Percentiles rank a stretch among this genome's conserved stretches.
These are phyloP conservation scores for Neoarthrinium moseri DNA, from an alignment of 2,329 filamentous ascomycete genomes.

Conservation along the genomic window DNA sequence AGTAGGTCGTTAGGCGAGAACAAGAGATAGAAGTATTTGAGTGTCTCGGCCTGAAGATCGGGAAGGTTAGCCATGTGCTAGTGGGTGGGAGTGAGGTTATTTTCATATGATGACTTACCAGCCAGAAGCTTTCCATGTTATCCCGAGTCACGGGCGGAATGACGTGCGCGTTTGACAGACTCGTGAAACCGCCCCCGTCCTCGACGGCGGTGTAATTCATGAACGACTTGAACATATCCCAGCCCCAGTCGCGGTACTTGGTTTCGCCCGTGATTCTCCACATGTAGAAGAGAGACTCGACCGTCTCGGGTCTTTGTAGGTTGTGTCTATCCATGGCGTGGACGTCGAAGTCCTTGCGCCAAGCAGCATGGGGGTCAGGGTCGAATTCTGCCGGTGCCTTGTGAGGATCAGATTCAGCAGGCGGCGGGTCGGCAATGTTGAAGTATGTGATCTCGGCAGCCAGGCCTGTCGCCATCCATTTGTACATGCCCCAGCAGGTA, in stretches of 20 bases:
- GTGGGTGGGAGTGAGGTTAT: background rate
- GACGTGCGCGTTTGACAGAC: conserved; percentile 70
- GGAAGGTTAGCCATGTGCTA: conserved; percentile 9
- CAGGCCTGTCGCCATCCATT: conserved; percentile 84
- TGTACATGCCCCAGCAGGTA: conserved; percentile 98
- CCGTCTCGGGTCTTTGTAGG: conserved; percentile 89
- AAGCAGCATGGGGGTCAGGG: conserved; percentile 54
- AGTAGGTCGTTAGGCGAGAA: conserved; percentile 83
- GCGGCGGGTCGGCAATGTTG: conserved; percentile 67
- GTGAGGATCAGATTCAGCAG: conserved; percentile 56
- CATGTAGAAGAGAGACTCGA: conserved; percentile 98
- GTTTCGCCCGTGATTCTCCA: conserved; percentile 93
- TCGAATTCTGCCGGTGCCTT: conserved; percentile 50
- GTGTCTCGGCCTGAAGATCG: conserved; percentile 74
- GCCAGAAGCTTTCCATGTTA: conserved; percentile 99
- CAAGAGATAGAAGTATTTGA: conserved; percentile 96
- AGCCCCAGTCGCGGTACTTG: conserved; percentile 92
- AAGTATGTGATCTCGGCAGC: conserved; percentile 95
- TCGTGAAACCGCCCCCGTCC: conserved; percentile 79
- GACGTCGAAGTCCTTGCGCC: conserved; percentile 78
- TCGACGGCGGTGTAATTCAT: conserved; percentile 79
- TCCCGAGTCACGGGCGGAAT: conserved; percentile 71
- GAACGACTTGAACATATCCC: conserved; percentile 97
- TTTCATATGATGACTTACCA: conserved; percentile 55
- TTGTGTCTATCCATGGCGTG: conserved; percentile 87